Percentiles rank a stretch among this genome's conserved stretches.
These are phyloP conservation scores for Colletotrichum chrysophilum DNA, from an alignment of 2,329 filamentous ascomycete genomes.

Conservation along the genomic window DNA sequence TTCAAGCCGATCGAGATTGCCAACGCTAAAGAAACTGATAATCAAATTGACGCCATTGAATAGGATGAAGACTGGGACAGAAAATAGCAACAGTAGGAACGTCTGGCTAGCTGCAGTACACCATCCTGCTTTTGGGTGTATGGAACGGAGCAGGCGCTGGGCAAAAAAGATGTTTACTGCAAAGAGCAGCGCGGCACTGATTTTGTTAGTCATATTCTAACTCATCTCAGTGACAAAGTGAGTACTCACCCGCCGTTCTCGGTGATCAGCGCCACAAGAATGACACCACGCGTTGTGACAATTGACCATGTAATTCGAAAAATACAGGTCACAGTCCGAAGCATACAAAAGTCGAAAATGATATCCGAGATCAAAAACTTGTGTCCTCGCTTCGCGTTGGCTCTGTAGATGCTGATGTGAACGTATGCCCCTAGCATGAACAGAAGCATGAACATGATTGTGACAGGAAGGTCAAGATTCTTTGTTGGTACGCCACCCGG, in stretches of 20 bases:
- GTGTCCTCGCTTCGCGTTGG: slow-evolving; percentile 37
- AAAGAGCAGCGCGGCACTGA: slow-evolving; percentile 37
- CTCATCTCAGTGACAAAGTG: background rate
- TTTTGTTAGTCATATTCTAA: background rate
- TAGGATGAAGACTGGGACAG: slow-evolving; percentile 31
- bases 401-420: slow-evolving; percentile 27
- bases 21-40: slow-evolving; percentile 29
- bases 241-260: slow-evolving; percentile 36
- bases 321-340: slow-evolving; percentile 35
- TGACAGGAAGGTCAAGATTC: slow-evolving; percentile 26
- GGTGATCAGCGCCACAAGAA: slow-evolving; percentile 38
- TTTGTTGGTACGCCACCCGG: slow-evolving; percentile 17
- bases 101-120: slow-evolving; percentile 28
- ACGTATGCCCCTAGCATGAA: slow-evolving; percentile 27
- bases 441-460: slow-evolving; percentile 27
- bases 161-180: slow-evolving; percentile 43
- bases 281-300: slow-evolving; percentile 27
- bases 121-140: slow-evolving; percentile 41
- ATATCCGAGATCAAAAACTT: slow-evolving; percentile 42
- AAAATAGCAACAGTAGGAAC: slow-evolving; percentile 28
- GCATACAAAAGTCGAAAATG: slow-evolving; percentile 42
- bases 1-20: slow-evolving; percentile 19
- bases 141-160: slow-evolving; percentile 42
- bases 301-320: slow-evolving; percentile 41
- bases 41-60: slow-evolving; percentile 34